Evolutionary conservation across 1,284 basidiomycete genomes (phyloP).

Genomic region (Irpex sp.): DNA sequence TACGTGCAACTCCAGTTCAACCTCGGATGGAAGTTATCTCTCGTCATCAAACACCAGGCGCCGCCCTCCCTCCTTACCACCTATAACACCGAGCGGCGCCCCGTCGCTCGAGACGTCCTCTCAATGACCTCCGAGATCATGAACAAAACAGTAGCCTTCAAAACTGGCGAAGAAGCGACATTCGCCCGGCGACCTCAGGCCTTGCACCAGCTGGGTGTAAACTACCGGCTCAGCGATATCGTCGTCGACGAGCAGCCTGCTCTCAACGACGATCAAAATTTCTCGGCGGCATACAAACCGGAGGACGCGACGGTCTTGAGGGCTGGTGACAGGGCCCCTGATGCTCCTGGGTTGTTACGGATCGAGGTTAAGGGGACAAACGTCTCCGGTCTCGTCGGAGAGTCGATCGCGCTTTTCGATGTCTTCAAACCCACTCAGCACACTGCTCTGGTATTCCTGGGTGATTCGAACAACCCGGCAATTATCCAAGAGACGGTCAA

Average conservation of each 20-base stretch:
- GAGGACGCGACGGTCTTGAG: slow-evolving; percentile 9
- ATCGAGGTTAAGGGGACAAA: no score
- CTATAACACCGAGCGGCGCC: slow-evolving; percentile 22
- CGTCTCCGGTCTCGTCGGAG: neutral
- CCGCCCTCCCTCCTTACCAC: slow-evolving; percentile 16
- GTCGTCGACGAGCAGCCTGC: slow-evolving; percentile 24
- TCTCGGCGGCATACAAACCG: neutral
- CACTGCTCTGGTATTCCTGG: slow-evolving; percentile 1
- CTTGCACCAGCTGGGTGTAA: slow-evolving; percentile 30
- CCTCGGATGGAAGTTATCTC: slow-evolving; percentile 24
- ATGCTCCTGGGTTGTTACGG: slow-evolving; percentile 14
- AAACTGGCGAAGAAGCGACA: neutral
- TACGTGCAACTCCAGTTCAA: slow-evolving; percentile 12
- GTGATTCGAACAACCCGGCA: neutral
- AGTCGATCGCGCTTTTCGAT: neutral
- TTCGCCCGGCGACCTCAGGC: slow-evolving; percentile 3
- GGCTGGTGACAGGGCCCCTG: slow-evolving; percentile 26
- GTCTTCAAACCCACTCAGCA: neutral
- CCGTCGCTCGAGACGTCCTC: slow-evolving; percentile 24
- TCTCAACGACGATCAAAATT: slow-evolving; percentile 1
- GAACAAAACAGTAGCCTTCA: neutral
- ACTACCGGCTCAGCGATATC: slow-evolving; percentile 29
- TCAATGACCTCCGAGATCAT: neutral
- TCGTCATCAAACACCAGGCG: slow-evolving; percentile 13
- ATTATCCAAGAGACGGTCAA: neutral